Base-by-base conservation (phyloP, 2,329 filamentous ascomycete genomes). In the Teratosphaeria viscida region DNA sequence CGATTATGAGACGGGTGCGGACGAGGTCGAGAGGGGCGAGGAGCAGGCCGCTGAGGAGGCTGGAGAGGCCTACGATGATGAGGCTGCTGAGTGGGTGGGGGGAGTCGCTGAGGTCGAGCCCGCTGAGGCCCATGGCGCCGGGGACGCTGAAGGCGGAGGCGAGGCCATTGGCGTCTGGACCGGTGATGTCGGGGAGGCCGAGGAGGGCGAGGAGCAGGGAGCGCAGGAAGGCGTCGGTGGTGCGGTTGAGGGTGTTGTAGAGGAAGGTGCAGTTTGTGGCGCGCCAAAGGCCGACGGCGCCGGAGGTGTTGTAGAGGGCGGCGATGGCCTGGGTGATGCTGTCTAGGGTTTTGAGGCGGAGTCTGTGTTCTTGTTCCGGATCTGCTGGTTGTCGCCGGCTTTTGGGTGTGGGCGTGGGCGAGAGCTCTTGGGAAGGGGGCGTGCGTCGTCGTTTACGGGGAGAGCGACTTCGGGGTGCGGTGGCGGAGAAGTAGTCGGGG, bases 231-330 rank as follows among this genome's bases (percentile, higher is more conserved):
- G 90, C 92, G 72, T 97, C 94, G 34, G 96, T 78, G 7, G 95
- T 87, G 11, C 90, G 90, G 63, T 92, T 84, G 19, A 97, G 80
- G 54, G 96, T 84, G 0, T 86, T 89, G 75, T 97, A 96, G 56
- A 97, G 80, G 70, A 97, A 99, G 1, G 91, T 95, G 14, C 89
- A 85, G 71, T 97, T 97, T 43, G 91, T 90, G 8, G 87, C 82
- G 73, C 96, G 96, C 92, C 92, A 99, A 5, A 96, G 86, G 4
- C 94, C 94, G 81, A 91, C 92, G 0, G 87, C 87, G 39, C 91
- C 90, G 71, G 95, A 92, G 66, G 88, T 92, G 55, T 87, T 82
- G 89, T 94, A 97, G 23, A 97, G 77, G 71, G 95, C 88, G 6
- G 86, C 86, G 61, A 99, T 83, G 2, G 94, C 90, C 65, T 96